phyloP scores from a whole-genome alignment of 345 rosid genomes.

The Aquilaria sinensis region DNA sequence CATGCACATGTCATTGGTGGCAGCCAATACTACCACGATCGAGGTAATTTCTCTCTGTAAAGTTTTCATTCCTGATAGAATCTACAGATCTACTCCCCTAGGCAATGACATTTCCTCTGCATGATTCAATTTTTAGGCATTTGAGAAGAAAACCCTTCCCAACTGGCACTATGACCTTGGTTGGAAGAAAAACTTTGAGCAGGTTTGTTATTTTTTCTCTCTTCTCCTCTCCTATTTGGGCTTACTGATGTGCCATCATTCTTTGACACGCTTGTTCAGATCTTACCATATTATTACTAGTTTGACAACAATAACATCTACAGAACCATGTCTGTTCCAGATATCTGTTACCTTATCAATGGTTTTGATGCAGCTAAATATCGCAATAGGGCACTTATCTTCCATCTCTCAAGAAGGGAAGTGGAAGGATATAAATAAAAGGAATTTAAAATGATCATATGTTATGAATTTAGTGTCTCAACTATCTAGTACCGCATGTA shows the following conservation, averaged over 20 bases:
- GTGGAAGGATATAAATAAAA: too few species aligned
- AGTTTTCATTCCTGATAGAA: slow-evolving; percentile 1
- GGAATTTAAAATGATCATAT: too few species aligned
- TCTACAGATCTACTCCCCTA: not conserved
- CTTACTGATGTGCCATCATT: not conserved
- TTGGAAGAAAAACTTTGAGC: slow-evolving; percentile 67
- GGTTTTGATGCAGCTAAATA: too few species aligned
- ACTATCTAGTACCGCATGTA: too few species aligned
- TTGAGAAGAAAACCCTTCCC: slow-evolving; percentile 57
- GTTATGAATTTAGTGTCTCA: too few species aligned
- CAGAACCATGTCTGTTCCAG: too few species aligned
- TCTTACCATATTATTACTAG: not conserved
- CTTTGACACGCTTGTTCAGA: not conserved
- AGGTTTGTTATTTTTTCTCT: slow-evolving; percentile 29
- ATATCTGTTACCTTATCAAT: too few species aligned
- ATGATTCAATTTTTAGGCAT: slow-evolving; percentile 43
- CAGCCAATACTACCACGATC: slow-evolving; percentile 69
- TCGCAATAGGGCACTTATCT: too few species aligned
- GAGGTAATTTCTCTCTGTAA: slow-evolving; percentile 44
- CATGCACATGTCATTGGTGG: slow-evolving; percentile 59
- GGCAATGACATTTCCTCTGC: slow-evolving; percentile 3
- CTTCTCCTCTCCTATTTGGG: not conserved
- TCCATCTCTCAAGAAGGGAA: too few species aligned
- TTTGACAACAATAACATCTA: too few species aligned
- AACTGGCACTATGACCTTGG: slow-evolving; percentile 82